Base-by-base conservation (phyloP, 2,329 filamentous ascomycete genomes). In the Alternaria solani region DNA sequence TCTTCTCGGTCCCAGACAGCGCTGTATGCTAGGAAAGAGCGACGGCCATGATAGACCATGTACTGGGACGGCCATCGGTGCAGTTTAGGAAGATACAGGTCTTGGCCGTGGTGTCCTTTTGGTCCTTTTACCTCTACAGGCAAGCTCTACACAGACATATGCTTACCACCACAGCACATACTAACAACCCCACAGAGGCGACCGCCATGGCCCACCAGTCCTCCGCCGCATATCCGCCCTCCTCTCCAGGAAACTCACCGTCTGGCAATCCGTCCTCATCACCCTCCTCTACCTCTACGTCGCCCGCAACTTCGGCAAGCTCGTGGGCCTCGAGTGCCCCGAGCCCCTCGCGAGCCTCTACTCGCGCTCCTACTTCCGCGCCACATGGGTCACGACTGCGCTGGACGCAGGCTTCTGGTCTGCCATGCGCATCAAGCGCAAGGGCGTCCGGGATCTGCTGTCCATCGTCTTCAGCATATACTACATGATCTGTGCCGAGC, bases 321-420 rank as follows among this genome's bases (percentile, higher is more conserved):
- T 99, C 5, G 87, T 97, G 59, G 92, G 93, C 4, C 87, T 99
- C 52, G 93, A 97, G 68, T 94, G 91, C 67, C 94, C 95, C 4
- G 95, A 99, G 72, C 95, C 95, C 20, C 85, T 99, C 74, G 91
- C 94, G 30, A 97, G 96, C 74, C 90, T 98, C 77, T 99, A 99
- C 81, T 93, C 92, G 55, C 86, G 92, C 52, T 89, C 91, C 28
- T 99, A 96, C 81, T 99, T 97, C 78, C 90, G 95, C 49, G 95
- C 95, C 56, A 99, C 95, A 75, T 99, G 95, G 95, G 88, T 98
- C 16, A 89, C 95, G 54, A 99, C 95, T 0, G 95, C 93, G 0
- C 81, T 99, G 62, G 95, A 99, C 72, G 95, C 95, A 6, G 95
- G 95, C 1, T 99, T 97, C 79, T 99, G 95, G 95, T 97, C 93